Percentiles rank a stretch among this genome's conserved stretches.
Conservation (phyloP, 176 grass and related monocot species). For the Urochloa ruziziensis region DNA sequence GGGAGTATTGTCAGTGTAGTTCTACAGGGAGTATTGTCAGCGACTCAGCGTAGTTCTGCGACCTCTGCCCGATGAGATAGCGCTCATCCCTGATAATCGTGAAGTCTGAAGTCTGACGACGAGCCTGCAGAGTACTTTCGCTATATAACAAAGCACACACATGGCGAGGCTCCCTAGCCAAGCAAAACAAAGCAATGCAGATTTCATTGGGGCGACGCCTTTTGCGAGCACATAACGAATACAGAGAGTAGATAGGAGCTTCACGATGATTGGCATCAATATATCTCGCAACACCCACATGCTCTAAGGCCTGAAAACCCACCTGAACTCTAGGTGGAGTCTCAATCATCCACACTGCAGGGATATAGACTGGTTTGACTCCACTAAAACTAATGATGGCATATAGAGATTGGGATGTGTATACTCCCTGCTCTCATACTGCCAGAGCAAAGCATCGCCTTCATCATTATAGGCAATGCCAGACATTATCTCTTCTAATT, state of each 20-base stretch:
- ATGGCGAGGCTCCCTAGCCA: slow-evolving; percentile 44
- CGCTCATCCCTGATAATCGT: slow-evolving; percentile 53
- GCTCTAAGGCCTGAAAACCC: slow-evolving; percentile 26
- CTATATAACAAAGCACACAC: slow-evolving; percentile 10
- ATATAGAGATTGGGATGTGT: too few relatives aligned
- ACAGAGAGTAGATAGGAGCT: slow-evolving; percentile 44
- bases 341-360: too few relatives aligned
- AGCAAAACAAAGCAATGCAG: slow-evolving; percentile 42
- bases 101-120: slow-evolving; percentile 46
- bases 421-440: too few relatives aligned
- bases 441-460: too few relatives aligned
- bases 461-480: too few relatives aligned
- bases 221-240: slow-evolving; percentile 49
- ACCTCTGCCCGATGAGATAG: slow-evolving; percentile 42
- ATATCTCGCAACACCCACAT: slow-evolving; percentile 50
- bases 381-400: too few relatives aligned
- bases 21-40: too few relatives aligned
- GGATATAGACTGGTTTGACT: too few relatives aligned
- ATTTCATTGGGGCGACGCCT: slow-evolving; percentile 53
- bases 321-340: too few relatives aligned
- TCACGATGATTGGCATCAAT: slow-evolving; percentile 34
- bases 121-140: slow-evolving; percentile 13
- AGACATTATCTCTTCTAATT: too few relatives aligned
- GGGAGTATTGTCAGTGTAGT: slow-evolving; percentile 29
- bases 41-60: too few relatives aligned